Evolutionary conservation across 108 stramenopile species (phyloP), one percentile per base, ranked within the genome.

Genomic region (Nannochloropsis salina): DNA sequence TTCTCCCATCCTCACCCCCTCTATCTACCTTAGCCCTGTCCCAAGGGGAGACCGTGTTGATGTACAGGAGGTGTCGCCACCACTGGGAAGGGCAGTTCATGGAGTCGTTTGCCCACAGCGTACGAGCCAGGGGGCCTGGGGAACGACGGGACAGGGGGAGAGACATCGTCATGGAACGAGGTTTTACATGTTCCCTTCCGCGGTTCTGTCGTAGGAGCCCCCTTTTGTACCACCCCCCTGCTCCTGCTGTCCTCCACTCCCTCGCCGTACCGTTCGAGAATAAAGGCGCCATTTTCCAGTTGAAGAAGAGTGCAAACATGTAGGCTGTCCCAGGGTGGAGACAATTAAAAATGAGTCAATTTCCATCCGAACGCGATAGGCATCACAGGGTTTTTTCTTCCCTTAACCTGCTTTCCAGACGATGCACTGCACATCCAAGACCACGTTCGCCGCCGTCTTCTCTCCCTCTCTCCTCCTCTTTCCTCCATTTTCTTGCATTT

Each of bases 401-500:
- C 31, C 31, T 31, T 1, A 31, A 1, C 31, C 31, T 1, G 31
- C 31, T 31, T 31, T 31, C 31, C 31, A 31, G 31, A 31, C 31
- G 31, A 31, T 31, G 31, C 31, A 31, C 31, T 31, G 31, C 31
- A 31, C 31, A 31, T 1, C 31, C 31, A 31, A 31, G 31, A 31
- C 61, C 61, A 4, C n/a, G 3, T n/a, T 6, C 61, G 20, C 61
- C 15, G 10, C 47, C 47, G 10, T 51, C 47, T 15, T 51, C 1
- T 51, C 61, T 74, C 61, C 61, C 61, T 74, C 61, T n/a, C 61
- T 74, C 61, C 61, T n/a, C 61, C 61, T 74, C 61, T n/a, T n/a
- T 74, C 61, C 47, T 15, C 15, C 47, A 10, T 15, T 51, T 1
- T 1, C 47, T 51, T 15, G 12, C 10, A 0, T 15, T 15, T 15